These are phyloP conservation scores for Fusarium chuoi DNA, from an alignment of 2,329 filamentous ascomycete genomes.

Conservation along the genomic window DNA sequence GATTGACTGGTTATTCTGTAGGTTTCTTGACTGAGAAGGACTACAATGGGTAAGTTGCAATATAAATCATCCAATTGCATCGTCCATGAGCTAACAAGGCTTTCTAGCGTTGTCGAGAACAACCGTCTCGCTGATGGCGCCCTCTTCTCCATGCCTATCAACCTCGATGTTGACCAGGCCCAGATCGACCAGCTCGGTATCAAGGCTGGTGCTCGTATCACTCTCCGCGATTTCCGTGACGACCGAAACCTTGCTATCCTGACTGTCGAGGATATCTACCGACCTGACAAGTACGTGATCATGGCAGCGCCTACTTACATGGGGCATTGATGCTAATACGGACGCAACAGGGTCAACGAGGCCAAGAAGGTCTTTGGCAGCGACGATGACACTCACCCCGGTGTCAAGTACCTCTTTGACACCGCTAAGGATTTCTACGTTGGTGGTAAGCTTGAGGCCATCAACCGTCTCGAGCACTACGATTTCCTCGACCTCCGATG, in stretches of 20 bases:
- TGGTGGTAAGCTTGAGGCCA: conserved; percentile 93
- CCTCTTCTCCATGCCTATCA: conserved; percentile 97
- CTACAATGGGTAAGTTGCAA: conserved; percentile 80
- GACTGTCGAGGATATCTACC: conserved; percentile 95
- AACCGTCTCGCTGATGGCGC: conserved; percentile 87
- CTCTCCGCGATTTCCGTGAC: conserved; percentile 94
- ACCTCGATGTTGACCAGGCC: conserved; percentile 82
- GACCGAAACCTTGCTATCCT: conserved; percentile 96
- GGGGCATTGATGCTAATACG: conserved; percentile 31
- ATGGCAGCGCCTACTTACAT: neutral
- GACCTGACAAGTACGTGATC: conserved; percentile 85
- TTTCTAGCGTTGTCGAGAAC: conserved; percentile 81
- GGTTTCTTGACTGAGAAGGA: conserved; percentile 98
- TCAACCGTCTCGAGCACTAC: conserved; percentile 97
- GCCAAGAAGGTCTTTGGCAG: conserved; percentile 95
- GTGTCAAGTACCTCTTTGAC: conserved; percentile 87
- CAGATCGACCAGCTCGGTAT: conserved; percentile 79
- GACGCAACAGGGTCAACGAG: conserved; percentile 76
- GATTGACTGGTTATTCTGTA: conserved; percentile 51
- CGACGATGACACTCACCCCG: conserved; percentile 88
- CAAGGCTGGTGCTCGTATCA: conserved; percentile 83
- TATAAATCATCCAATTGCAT: neutral
- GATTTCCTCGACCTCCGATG: conserved; percentile 97
- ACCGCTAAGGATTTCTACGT: conserved; percentile 89
- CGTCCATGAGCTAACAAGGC: conserved; percentile 41